Conservation (phyloP, 495 filamentous ascomycete genomes). For the Daldinia caldariorum region DNA sequence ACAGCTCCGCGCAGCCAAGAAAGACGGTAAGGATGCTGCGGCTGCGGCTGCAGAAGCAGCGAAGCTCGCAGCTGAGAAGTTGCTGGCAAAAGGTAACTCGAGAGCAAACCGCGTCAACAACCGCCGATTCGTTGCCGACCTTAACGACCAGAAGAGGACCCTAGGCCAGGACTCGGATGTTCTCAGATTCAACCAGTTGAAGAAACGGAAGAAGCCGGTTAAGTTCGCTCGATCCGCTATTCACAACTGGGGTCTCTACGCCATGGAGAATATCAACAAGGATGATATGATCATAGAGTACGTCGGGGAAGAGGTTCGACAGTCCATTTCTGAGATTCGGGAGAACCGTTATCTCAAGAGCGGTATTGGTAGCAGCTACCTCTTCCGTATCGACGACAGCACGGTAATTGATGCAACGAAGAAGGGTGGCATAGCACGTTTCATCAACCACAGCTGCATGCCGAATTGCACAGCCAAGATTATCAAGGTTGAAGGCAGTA, state of each 20-base stretch:
- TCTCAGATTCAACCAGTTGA: slow-evolving; percentile 97
- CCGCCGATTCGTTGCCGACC: slow-evolving; percentile 89
- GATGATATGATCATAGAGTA: slow-evolving; percentile 99
- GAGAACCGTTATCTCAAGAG: slow-evolving; percentile 93
- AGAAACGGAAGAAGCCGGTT: slow-evolving; percentile 99
- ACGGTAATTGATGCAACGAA: slow-evolving; percentile 98
- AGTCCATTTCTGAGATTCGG: slow-evolving; percentile 94
- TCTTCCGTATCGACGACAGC: slow-evolving; percentile 98
- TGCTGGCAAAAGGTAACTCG: slow-evolving; percentile 78
- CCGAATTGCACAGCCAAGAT: slow-evolving; percentile 99
- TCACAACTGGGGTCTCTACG: slow-evolving; percentile 98
- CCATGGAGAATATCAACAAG: slow-evolving; percentile 94
- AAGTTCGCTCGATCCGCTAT: slow-evolving; percentile 98
- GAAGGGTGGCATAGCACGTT: slow-evolving; percentile 95
- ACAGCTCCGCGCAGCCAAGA: slow-evolving; percentile 75
- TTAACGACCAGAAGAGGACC: slow-evolving; percentile 91
- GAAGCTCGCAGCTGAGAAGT: slow-evolving; percentile 80
- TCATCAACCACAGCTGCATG: slow-evolving; percentile 99
- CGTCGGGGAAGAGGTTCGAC: slow-evolving; percentile 95
- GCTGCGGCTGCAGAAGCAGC: slow-evolving; percentile 74
- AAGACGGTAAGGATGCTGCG: slow-evolving; percentile 70
- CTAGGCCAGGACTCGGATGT: slow-evolving; percentile 87
- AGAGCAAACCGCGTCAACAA: slow-evolving; percentile 94
- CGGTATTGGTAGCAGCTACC: slow-evolving; percentile 95
- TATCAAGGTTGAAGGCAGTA: slow-evolving; percentile 99